phyloP scores from a whole-genome alignment of 2,329 filamentous ascomycete genomes.

The Parafenestella ontariensis region DNA sequence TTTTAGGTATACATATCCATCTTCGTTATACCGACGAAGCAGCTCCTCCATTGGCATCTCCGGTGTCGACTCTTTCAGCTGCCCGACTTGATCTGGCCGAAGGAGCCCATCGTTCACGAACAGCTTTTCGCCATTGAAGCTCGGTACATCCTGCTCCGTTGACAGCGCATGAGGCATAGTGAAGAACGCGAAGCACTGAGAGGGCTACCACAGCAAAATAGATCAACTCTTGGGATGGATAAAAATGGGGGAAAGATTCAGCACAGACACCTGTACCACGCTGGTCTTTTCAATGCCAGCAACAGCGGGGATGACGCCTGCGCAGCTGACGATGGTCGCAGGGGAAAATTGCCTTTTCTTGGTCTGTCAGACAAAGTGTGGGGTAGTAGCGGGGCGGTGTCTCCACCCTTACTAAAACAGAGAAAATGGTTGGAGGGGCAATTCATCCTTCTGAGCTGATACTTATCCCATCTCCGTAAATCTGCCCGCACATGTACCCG shows the following conservation, averaged over 20 bases:
- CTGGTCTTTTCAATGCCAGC: background rate
- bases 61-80: slow-evolving; percentile 54
- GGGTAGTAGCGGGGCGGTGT: slow-evolving; percentile 20
- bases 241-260: background rate
- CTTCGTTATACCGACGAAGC: slow-evolving; percentile 53
- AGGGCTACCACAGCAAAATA: no score
- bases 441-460: background rate
- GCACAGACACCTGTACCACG: background rate
- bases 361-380: slow-evolving; percentile 15
- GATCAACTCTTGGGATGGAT: background rate
- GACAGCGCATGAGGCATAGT: slow-evolving; percentile 46
- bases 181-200: background rate
- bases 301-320: background rate
- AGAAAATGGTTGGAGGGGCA: slow-evolving; percentile 22
- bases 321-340: background rate
- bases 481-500: slow-evolving; percentile 13
- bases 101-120: slow-evolving; percentile 58
- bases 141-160: slow-evolving; percentile 28
- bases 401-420: slow-evolving; percentile 27
- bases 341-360: slow-evolving; percentile 23
- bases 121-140: slow-evolving; percentile 40
- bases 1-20: slow-evolving; percentile 66
- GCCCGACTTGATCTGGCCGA: slow-evolving; percentile 52
- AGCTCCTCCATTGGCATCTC: slow-evolving; percentile 58
- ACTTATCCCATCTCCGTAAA: slow-evolving; percentile 22